Conservation (phyloP, 148 eudicot genomes). For the Rhododendron griersonianum region DNA sequence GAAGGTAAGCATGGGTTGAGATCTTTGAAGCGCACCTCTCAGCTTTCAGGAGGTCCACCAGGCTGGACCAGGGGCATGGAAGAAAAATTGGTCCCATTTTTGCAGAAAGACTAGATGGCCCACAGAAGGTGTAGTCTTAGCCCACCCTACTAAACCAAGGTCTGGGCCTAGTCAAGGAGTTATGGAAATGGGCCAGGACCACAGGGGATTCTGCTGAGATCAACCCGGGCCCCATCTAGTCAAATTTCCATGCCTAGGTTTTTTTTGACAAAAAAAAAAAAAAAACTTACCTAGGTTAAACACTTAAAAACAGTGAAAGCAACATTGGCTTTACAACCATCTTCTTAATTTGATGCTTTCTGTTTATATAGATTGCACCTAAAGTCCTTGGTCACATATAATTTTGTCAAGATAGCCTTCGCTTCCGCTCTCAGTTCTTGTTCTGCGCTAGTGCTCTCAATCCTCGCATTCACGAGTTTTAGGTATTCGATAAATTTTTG, state of each 20-base stretch:
- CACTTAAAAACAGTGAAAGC: too few species aligned
- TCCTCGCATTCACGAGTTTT: too few species aligned
- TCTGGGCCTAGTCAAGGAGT: not conserved
- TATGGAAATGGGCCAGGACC: not conserved
- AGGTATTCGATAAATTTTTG: too few species aligned
- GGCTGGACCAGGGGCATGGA: not conserved
- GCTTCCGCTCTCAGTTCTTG: too few species aligned
- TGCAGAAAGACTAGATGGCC: not conserved
- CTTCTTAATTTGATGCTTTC: too few species aligned
- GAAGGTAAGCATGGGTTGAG: not conserved
- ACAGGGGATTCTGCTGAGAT: not conserved
- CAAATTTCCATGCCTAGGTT: not conserved
- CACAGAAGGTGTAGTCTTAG: not conserved
- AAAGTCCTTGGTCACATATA: too few species aligned
- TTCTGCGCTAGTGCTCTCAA: too few species aligned
- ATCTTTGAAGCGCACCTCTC: not conserved
- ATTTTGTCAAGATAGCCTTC: too few species aligned
- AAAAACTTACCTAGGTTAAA: too few species aligned
- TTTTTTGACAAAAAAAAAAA: too few species aligned
- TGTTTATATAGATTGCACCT: too few species aligned
- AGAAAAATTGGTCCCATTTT: not conserved
- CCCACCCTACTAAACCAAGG: not conserved
- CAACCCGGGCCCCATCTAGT: not conserved
- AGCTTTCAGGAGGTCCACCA: not conserved
- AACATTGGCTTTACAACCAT: too few species aligned